Evolutionary conservation across 495 filamentous ascomycete genomes (phyloP).

Genomic region (Penicillium herquei): DNA sequence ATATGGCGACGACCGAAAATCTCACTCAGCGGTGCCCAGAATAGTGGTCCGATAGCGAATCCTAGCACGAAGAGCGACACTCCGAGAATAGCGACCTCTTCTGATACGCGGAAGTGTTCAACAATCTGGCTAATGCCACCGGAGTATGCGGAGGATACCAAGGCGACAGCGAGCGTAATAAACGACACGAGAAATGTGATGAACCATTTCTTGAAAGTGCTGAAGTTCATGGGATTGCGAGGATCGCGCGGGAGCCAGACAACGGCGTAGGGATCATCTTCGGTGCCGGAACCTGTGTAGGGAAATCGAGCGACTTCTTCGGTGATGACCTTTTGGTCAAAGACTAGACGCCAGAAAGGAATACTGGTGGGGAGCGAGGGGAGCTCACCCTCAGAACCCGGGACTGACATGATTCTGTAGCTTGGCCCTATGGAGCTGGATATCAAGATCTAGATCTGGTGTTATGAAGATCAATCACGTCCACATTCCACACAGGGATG

Average conservation of each 20-base stretch:
- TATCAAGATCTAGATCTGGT: too few relatives aligned
- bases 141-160: constrained; percentile 70
- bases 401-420: too few relatives aligned
- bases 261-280: constrained; percentile 67
- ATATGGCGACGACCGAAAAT: constrained; percentile 66
- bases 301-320: constrained; percentile 50
- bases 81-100: constrained; percentile 51
- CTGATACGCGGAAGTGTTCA: constrained; percentile 40
- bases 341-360: constrained; percentile 39
- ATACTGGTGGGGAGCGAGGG: constrained; percentile 26
- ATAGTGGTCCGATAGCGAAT: constrained; percentile 35
- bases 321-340: constrained; percentile 50
- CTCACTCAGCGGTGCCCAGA: constrained; percentile 60
- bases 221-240: constrained; percentile 63
- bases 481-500: too few relatives aligned
- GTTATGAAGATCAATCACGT: too few relatives aligned
- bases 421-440: too few relatives aligned
- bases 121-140: constrained; percentile 61
- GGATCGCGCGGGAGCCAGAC: constrained; percentile 66
- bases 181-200: constrained; percentile 62
- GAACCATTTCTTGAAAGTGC: constrained; percentile 58
- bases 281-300: constrained; percentile 64
- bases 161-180: constrained; percentile 63
- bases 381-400: constrained; percentile 13
- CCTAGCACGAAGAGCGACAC: constrained; percentile 55